Conservation (phyloP, 306 rosid species). For the Cercis canadensis region DNA sequence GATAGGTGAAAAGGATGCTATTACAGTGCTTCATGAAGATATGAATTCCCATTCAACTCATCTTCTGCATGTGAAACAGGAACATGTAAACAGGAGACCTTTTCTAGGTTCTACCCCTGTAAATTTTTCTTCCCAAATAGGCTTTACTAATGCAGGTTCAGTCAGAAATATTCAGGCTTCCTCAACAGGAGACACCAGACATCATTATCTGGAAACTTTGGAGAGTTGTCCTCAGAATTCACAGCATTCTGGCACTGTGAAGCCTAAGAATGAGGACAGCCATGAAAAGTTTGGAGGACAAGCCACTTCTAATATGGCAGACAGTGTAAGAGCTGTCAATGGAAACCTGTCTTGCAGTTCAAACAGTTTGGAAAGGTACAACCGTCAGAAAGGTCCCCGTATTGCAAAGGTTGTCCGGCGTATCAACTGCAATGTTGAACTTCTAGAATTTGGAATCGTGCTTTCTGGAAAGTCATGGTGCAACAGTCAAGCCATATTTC, state of each 20-base stretch:
- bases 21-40: slow-evolving; percentile 42
- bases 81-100: slow-evolving; percentile 46
- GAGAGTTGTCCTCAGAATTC: slow-evolving; percentile 42
- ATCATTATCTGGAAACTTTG: slow-evolving; percentile 33
- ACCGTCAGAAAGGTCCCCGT: slow-evolving; percentile 95
- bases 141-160: slow-evolving; percentile 42
- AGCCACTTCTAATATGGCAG: slow-evolving; percentile 54
- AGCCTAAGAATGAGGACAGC: slow-evolving; percentile 54
- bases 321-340: slow-evolving; percentile 51
- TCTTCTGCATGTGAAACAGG: slow-evolving; percentile 48
- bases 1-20: slow-evolving; percentile 52
- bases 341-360: slow-evolving; percentile 62
- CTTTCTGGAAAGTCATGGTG: slow-evolving; percentile 94
- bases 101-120: slow-evolving; percentile 47
- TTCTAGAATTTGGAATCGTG: slow-evolving; percentile 84
- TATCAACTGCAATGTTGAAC: slow-evolving; percentile 93
- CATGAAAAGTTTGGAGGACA: slow-evolving; percentile 54
- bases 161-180: slow-evolving; percentile 40
- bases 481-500: slow-evolving; percentile 87
- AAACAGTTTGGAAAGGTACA: slow-evolving; percentile 62
- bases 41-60: slow-evolving; percentile 42
- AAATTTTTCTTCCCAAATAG: slow-evolving; percentile 44
- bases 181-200: slow-evolving; percentile 38
- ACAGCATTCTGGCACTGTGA: slow-evolving; percentile 52
- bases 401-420: slow-evolving; percentile 96